These are phyloP conservation scores for Cutaneotrichosporon curvatum DNA, from an alignment of 1,284 basidiomycete species.

Conservation along the genomic window DNA sequence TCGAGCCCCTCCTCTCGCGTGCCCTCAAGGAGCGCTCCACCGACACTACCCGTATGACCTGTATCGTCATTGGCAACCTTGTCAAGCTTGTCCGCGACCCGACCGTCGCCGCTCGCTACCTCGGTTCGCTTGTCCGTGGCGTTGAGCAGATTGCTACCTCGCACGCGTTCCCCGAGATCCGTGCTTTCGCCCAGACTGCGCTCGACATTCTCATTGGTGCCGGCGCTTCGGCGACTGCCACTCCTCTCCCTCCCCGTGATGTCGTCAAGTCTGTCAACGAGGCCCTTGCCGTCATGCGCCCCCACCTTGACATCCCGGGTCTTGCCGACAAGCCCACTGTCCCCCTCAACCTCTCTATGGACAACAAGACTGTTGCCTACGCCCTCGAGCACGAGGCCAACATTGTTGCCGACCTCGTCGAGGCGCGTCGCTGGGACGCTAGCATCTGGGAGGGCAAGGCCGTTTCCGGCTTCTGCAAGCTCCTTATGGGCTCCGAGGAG, in stretches of 20 bases:
- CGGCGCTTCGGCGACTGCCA: constrained; percentile 66
- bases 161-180: constrained; percentile 95
- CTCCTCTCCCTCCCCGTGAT: constrained; percentile 61
- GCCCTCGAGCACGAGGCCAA: constrained; percentile 64
- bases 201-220: constrained; percentile 68
- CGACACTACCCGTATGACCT: constrained; percentile 75
- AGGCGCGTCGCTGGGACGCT: constrained; percentile 61
- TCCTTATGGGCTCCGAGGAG: constrained; percentile 45
- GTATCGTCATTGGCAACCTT: constrained; percentile 92
- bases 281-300: constrained; percentile 55
- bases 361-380: constrained; percentile 43
- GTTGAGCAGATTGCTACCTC: constrained; percentile 84
- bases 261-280: constrained; percentile 56
- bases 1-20: constrained; percentile 85
- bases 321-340: constrained; percentile 48
- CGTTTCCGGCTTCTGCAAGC: constrained; percentile 59
- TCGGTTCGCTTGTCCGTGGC: constrained; percentile 81
- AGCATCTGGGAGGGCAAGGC: constrained; percentile 64
- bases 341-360: constrained; percentile 36
- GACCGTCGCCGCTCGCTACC: constrained; percentile 79
- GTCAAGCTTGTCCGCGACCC: constrained; percentile 96
- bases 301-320: constrained; percentile 56
- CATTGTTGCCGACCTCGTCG: constrained; percentile 68
- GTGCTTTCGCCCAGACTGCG: constrained; percentile 78
- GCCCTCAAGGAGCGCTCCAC: constrained; percentile 94